Conservation (phyloP, 805 yeast species). For the Nakazawaea anatomiae region DNA sequence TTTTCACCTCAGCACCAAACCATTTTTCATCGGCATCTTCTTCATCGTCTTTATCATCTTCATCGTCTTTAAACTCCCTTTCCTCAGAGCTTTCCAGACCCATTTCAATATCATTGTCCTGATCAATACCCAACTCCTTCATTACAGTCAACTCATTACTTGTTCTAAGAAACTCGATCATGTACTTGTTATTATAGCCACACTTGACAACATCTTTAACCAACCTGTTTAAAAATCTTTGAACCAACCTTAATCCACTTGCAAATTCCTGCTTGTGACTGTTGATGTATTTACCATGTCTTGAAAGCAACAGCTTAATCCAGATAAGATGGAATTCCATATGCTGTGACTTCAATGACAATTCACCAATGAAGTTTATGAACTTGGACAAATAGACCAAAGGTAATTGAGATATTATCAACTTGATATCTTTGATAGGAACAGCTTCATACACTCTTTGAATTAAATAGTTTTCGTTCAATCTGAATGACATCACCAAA, state of each 20-base stretch:
- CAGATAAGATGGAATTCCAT: constrained; percentile 79
- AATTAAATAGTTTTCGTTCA: constrained; percentile 74
- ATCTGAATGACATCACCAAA: constrained; percentile 86
- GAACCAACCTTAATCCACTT: constrained; percentile 61
- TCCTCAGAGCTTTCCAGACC: constrained; percentile 22
- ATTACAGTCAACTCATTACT: constrained; percentile 9
- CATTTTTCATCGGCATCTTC: constrained; percentile 28
- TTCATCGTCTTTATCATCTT: constrained; percentile 24
- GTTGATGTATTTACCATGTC: constrained; percentile 74
- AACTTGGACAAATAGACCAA: constrained; percentile 66
- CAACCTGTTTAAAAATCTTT: constrained; percentile 64
- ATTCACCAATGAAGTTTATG: constrained; percentile 62
- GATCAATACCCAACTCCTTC: neutral
- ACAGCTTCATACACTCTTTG: constrained; percentile 68
- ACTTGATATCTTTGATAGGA: constrained; percentile 61
- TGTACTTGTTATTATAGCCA: constrained; percentile 47
- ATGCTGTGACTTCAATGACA: constrained; percentile 69
- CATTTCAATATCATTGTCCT: constrained; percentile 15
- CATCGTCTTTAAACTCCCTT: constrained; percentile 20
- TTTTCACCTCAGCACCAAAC: constrained; percentile 27
- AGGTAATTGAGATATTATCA: constrained; percentile 70
- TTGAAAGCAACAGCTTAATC: constrained; percentile 62
- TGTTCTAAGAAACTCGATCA: constrained; percentile 43
- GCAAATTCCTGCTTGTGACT: constrained; percentile 56
- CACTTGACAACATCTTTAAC: constrained; percentile 67